Conservation (phyloP, 441 rosid genomes). For the Erysimum cheiri region DNA sequence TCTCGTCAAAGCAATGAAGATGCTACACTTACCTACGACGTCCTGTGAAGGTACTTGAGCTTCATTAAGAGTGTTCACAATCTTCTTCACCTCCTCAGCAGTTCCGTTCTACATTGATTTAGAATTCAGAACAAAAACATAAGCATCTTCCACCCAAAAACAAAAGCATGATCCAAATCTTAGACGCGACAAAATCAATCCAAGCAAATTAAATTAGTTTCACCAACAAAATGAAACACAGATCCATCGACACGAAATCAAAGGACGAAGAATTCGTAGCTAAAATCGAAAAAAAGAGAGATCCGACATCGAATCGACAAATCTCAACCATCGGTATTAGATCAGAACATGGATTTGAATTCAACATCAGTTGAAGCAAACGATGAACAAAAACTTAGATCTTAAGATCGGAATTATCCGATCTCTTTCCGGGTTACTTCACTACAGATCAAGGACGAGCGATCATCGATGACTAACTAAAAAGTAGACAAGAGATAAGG, state of each 20-base stretch:
- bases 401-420: slow-evolving; percentile 2
- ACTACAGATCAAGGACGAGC: slow-evolving; percentile 21
- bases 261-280: neutral
- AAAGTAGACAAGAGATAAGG: neutral
- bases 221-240: neutral
- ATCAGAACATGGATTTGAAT: slow-evolving; percentile 14
- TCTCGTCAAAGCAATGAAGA: neutral
- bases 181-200: slow-evolving; percentile 3
- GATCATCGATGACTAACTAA: neutral
- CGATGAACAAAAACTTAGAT: neutral
- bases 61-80: slow-evolving; percentile 62
- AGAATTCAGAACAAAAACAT: slow-evolving; percentile 16
- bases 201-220: neutral
- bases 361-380: neutral
- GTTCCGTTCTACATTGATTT: slow-evolving; percentile 64
- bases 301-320: slow-evolving; percentile 28
- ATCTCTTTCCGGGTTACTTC: neutral
- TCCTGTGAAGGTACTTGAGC: slow-evolving; percentile 66
- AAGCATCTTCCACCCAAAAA: slow-evolving; percentile 1
- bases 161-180: slow-evolving; percentile 13
- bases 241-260: slow-evolving; percentile 18
- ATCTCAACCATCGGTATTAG: neutral
- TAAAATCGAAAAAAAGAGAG: neutral
- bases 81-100: slow-evolving; percentile 73
- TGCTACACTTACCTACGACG: slow-evolving; percentile 60